Conservation (phyloP, 2,329 filamentous ascomycete genomes). For the Aspergillus quadricinctus region DNA sequence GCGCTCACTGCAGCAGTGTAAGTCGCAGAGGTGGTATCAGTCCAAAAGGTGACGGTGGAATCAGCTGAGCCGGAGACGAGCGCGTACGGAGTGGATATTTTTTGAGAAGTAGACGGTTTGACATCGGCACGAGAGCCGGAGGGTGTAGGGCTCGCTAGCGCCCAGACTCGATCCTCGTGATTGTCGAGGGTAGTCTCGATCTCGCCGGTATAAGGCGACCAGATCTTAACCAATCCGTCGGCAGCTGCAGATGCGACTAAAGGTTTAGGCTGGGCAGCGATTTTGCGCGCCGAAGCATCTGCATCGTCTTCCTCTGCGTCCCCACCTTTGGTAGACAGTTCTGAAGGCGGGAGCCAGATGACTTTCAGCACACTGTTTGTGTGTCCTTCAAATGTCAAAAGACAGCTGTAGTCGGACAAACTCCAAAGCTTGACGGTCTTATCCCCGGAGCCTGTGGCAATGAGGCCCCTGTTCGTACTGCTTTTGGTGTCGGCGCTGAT, state of each 20-base stretch:
- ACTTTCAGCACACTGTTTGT: conserved; percentile 94
- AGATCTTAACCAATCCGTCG: conserved; percentile 93
- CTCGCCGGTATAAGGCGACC: conserved; percentile 84
- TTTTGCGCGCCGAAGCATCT: conserved; percentile 23
- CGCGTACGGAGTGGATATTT: conserved; percentile 50
- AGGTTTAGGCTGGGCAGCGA: conserved; percentile 31
- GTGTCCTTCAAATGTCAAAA: conserved; percentile 93
- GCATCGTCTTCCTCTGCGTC: conserved; percentile 31
- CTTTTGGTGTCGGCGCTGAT: conserved; percentile 67
- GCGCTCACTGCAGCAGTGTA: conserved; percentile 69
- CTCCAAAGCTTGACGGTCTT: conserved; percentile 97
- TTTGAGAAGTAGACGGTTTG: conserved; percentile 26
- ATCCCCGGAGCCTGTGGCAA: conserved; percentile 89
- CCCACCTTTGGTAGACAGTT: conserved; percentile 32
- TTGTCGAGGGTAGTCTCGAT: conserved; percentile 88
- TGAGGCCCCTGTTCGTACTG: conserved; percentile 69
- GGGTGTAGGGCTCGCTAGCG: conserved; percentile 63
- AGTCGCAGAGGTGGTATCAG: conserved; percentile 80
- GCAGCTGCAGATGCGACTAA: conserved; percentile 77
- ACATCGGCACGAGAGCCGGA: conserved; percentile 30
- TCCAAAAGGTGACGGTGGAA: conserved; percentile 92
- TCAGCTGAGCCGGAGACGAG: conserved; percentile 90
- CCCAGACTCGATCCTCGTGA: conserved; percentile 94
- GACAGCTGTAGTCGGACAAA: conserved; percentile 82
- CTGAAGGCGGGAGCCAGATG: conserved; percentile 67